Conservation (phyloP, 2,329 filamentous ascomycete species). For the Colletotrichum neosansevieriae region DNA sequence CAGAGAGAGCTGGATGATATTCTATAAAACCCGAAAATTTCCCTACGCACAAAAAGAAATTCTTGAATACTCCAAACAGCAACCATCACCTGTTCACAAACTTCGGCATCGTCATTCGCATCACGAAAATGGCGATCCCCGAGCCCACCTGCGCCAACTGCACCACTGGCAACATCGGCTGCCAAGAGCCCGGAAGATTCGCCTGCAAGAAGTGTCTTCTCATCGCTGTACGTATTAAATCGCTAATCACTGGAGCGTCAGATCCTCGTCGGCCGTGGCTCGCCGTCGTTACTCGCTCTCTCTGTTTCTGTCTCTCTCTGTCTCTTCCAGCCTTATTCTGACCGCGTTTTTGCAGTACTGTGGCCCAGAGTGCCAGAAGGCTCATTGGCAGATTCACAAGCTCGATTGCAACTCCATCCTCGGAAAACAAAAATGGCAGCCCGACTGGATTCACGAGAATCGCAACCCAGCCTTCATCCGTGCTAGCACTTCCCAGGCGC, state of each 20-base stretch:
- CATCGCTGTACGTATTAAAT: conserved; percentile 5
- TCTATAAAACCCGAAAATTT: too few relatives aligned
- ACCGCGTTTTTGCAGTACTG: conserved; percentile 42
- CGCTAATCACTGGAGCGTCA: too few relatives aligned
- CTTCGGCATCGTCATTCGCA: neutral
- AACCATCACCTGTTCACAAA: too few relatives aligned
- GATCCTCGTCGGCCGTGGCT: too few relatives aligned
- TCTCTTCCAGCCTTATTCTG: neutral
- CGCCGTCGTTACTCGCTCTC: too few relatives aligned
- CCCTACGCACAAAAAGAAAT: too few relatives aligned
- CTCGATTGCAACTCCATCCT: conserved; percentile 47
- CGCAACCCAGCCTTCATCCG: conserved; percentile 45
- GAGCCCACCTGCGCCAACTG: conserved; percentile 4
- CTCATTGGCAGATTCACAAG: conserved; percentile 48
- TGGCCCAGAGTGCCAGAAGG: conserved; percentile 46
- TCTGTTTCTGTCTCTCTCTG: too few relatives aligned
- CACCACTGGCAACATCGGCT: neutral
- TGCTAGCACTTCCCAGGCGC: neutral
- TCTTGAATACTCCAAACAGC: too few relatives aligned
- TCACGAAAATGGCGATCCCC: neutral
- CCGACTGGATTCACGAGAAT: conserved; percentile 45
- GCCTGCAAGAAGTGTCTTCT: conserved; percentile 24
- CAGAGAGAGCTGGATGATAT: too few relatives aligned
- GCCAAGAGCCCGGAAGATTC: neutral
- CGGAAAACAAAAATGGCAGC: conserved; percentile 46